Base-by-base conservation (phyloP, 805 yeast species). In the Candida bentonensis region DNA sequence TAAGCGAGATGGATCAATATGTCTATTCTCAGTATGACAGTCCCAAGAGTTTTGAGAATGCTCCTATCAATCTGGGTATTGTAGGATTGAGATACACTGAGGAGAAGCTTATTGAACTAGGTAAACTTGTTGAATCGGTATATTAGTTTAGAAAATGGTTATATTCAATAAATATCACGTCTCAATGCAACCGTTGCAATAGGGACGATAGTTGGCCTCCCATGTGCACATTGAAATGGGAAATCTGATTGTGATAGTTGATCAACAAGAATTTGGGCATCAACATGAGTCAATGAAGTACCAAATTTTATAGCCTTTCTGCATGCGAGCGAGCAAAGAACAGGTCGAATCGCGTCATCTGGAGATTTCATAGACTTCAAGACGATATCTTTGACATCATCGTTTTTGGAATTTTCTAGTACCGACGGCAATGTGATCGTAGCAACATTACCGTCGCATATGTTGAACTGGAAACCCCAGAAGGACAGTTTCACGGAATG, bases 211-310 rank as follows among this genome's bases (percentile, higher is more conserved):
- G 86, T 73, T 0, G 94, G 94, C 45, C 95, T 61, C 0, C 94
- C 94, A 58, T 85, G 95, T 0, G 95, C 95, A 65, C 95, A 86
- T 45, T 72, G 77, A 50, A 82, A 80, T 0, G 95, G 94, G 17
- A 68, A 59, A 13, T 61, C 52, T 53, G 94, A 83, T 2, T 44
- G 21, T 0, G 65, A 50, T 23, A 85, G 63, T 1, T 60, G 48
- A 1, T 41, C 26, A 0, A 84, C 51, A 21, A 83, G 52, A 0
- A 55, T 39, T 3, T 51, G 47, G 60, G 84, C 78, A 43, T 78
- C 72, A 0, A 43, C 47, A 2, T 36, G 45, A 0, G 66, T 52
- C 39, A 86, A 56, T 1, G 44, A 30, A 39, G 75, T 76, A 0
- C 94, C 94, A 62, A 85, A 83, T 78, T 69, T 82, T 2, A 82